These are phyloP conservation scores for Rhynchospora tenuis DNA, from an alignment of 176 grass and related monocot species.

Conservation along the genomic window DNA sequence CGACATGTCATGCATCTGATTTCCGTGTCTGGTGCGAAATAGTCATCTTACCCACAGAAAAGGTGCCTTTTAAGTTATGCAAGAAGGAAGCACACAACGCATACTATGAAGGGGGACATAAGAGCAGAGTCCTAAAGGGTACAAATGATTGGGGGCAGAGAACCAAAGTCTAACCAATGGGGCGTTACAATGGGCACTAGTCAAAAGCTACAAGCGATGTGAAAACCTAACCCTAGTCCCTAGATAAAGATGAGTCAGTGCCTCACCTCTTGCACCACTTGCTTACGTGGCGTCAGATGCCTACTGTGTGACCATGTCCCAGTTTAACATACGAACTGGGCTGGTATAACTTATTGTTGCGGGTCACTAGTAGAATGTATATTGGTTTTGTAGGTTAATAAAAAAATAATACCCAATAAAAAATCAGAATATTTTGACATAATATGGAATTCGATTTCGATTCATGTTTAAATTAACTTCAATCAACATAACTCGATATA, in stretches of 20 bases:
- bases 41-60: neutral
- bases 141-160: slow-evolving; percentile 7
- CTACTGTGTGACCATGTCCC: neutral
- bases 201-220: neutral
- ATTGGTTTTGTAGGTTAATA: too few relatives aligned
- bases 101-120: neutral
- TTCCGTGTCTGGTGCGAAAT: neutral
- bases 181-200: neutral
- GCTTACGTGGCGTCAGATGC: neutral
- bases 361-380: too few relatives aligned
- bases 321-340: too few relatives aligned
- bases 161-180: neutral
- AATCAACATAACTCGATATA: too few relatives aligned
- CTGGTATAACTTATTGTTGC: too few relatives aligned
- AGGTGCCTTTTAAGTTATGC: neutral
- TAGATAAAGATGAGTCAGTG: neutral
- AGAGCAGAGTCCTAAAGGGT: neutral
- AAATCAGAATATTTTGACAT: too few relatives aligned
- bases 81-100: neutral
- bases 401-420: too few relatives aligned
- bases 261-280: neutral
- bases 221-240: neutral
- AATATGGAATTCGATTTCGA: too few relatives aligned
- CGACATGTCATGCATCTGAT: neutral
- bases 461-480: too few relatives aligned